Conservation (phyloP, 805 yeast genomes). For the Candida argentea region DNA sequence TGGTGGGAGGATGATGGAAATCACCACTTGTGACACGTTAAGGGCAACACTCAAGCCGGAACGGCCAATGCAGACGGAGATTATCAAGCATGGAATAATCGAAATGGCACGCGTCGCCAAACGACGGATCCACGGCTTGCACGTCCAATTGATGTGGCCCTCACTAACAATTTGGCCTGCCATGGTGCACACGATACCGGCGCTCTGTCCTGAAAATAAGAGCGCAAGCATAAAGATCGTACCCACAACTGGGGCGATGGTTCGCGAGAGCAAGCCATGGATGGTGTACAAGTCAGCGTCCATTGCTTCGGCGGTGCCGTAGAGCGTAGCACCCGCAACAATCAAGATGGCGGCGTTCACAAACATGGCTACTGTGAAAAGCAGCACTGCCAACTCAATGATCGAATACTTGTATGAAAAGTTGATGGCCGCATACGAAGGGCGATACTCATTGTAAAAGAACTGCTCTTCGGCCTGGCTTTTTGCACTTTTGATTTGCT, state of each 20-base stretch:
- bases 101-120: constrained; percentile 69
- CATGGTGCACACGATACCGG: constrained; percentile 88
- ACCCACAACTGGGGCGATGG: constrained; percentile 70
- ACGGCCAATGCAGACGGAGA: constrained; percentile 64
- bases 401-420: constrained; percentile 67
- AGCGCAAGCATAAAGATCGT: constrained; percentile 78
- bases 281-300: constrained; percentile 80
- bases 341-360: constrained; percentile 78
- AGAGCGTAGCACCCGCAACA: constrained; percentile 72
- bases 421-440: constrained; percentile 62
- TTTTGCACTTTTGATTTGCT: no score
- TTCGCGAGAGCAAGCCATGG: constrained; percentile 48
- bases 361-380: constrained; percentile 74
- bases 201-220: constrained; percentile 78
- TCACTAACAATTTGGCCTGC: constrained; percentile 91
- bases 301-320: constrained; percentile 50
- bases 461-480: constrained; percentile 15
- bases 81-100: constrained; percentile 68
- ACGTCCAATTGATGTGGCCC: constrained; percentile 77
- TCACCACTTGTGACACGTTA: constrained; percentile 78
- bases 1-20: constrained; percentile 75
- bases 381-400: constrained; percentile 57
- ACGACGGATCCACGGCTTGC: constrained; percentile 74
- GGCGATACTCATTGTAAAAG: constrained; percentile 43
- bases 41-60: constrained; percentile 62